phyloP scores from a whole-genome alignment of 495 filamentous ascomycete species.

The Stereocaulon alpinum region DNA sequence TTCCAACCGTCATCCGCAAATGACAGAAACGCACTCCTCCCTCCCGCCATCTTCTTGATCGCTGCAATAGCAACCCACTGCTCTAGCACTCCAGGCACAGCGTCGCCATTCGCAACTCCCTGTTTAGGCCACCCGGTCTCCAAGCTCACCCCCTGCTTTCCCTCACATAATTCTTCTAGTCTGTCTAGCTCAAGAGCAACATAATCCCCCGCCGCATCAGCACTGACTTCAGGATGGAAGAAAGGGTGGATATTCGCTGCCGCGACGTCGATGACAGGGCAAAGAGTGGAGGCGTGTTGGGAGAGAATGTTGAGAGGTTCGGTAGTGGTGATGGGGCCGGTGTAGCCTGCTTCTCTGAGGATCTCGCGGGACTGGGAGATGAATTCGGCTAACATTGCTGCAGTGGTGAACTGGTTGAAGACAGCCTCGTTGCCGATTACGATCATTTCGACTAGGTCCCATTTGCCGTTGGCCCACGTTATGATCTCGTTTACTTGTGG shows the following conservation, averaged over 20 bases:
- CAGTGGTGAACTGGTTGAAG: conserved; percentile 54
- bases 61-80: conserved; percentile 61
- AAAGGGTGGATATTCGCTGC: conserved; percentile 85
- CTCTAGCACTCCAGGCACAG: conserved; percentile 53
- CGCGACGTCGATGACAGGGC: conserved; percentile 62
- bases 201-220: conserved; percentile 62
- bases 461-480: conserved; percentile 48
- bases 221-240: conserved; percentile 63
- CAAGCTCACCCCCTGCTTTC: conserved; percentile 54
- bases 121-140: conserved; percentile 84
- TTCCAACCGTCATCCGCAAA: conserved; percentile 80
- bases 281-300: conserved; percentile 48
- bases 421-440: conserved; percentile 87
- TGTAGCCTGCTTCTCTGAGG: conserved; percentile 55
- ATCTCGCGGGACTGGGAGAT: conserved; percentile 39
- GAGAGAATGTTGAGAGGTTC: conserved; percentile 69
- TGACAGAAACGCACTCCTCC: conserved; percentile 52
- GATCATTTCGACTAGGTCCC: conserved; percentile 64
- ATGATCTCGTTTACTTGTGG: conserved; percentile 64
- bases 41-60: conserved; percentile 47
- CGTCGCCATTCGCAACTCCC: conserved; percentile 59
- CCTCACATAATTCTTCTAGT: conserved; percentile 54
- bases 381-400: conserved; percentile 53
- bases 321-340: conserved; percentile 68
- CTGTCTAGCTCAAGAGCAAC: conserved; percentile 53